Evolutionary conservation across 495 filamentous ascomycete species (phyloP), one percentile per base, ranked within the genome.

Genomic region (Penicillium argentinense): DNA sequence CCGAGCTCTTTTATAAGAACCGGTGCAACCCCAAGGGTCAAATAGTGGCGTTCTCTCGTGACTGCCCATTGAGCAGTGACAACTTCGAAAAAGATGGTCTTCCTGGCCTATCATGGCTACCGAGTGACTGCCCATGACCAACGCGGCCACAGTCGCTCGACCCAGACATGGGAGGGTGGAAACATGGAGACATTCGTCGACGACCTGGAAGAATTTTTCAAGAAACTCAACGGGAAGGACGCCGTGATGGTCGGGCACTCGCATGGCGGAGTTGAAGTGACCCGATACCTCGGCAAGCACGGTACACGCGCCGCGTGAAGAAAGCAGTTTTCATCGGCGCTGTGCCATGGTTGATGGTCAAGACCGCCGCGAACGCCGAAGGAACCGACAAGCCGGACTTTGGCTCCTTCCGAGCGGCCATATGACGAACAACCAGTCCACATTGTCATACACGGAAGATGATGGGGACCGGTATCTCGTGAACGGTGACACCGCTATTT

Each of bases 61-160:
- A 68, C 32, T 72, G 70, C 67, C 70, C 70, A 3, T 49, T 74
- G 19, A 68, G 54, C 48, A 63, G 63, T 39, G 70, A 74, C 55
- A 70, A 64, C 45, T 72, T 54, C 52, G 68, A 74, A 40, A 66
- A 57, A 74, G 44, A 69, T 71, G 62, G 40, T 69, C n/a, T 68
- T 62, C 42, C 48, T 74, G 1, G 68, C 59, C 21, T 48, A 54
- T 19, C 53, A 62, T 1, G 68, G 70, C 14, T 72, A 64, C 45
- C 70, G 66, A 29, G 62, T 64, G 24, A 66, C 72, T 26, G 68
- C 70, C 4, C 70, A 72, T 49, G 68, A 74, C 39, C 62, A 65
- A 22, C 68, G 68, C n/a, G 68, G 68, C 23, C 70, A 74, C 37
- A 68, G 70, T 3, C 67, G 67, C 17, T 70, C 67, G 4, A 51